These are phyloP conservation scores for Paramecium primaurelia DNA, from an alignment of 73 alveolate species.

Conservation along the genomic window DNA sequence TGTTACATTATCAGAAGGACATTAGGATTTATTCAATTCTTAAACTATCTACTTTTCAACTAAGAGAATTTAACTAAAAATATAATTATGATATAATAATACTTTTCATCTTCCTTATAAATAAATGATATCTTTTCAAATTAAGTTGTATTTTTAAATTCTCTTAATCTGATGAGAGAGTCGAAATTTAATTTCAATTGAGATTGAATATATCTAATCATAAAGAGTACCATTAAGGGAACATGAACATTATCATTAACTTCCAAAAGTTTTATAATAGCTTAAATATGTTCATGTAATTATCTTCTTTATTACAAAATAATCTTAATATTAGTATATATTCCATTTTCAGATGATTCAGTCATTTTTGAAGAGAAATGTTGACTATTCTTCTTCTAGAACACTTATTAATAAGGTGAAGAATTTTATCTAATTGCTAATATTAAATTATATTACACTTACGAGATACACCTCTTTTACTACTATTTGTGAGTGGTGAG, in stretches of 20 bases:
- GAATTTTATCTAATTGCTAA: slow-evolving; percentile 15
- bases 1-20: background rate
- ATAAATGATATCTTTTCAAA: background rate
- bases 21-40: background rate
- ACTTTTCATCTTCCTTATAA: slow-evolving; percentile 20
- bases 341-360: background rate
- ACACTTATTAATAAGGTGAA: slow-evolving; percentile 8
- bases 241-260: background rate
- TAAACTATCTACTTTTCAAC: background rate
- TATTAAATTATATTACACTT: background rate
- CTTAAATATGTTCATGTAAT: background rate
- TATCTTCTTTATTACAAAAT: background rate
- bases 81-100: background rate
- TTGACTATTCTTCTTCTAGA: background rate
- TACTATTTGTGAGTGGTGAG: background rate
- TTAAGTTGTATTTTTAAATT: background rate
- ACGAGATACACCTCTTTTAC: slow-evolving; percentile 25
- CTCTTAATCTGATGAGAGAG: background rate
- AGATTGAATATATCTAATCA: background rate
- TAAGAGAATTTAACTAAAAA: background rate
- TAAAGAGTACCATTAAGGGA: background rate
- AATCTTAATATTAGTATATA: background rate
- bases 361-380: background rate
- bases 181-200: background rate
- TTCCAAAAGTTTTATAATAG: background rate